Evolutionary conservation across 1,139 yeast species (phyloP), one percentile per base, ranked within the genome.

Genomic region (Suhomyces chickasaworum): DNA sequence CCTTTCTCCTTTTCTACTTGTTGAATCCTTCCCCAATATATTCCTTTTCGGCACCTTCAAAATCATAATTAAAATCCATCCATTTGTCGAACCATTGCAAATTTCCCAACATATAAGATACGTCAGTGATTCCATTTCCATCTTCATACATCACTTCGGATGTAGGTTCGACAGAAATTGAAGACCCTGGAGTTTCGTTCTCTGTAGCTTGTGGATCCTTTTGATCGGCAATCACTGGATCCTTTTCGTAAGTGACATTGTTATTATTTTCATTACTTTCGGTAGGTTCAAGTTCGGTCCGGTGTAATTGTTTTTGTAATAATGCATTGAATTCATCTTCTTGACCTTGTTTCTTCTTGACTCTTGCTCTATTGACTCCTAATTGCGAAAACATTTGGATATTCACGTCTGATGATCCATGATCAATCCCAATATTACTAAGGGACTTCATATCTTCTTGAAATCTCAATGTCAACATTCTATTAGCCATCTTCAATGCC

Each of bases 51-150:
- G 41, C 35, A 25, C 33, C 25, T 4, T 47, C 55, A n/a, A 55
- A 41, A 33, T 66, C 67, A 45, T 59, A 55, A 38, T 60, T 57
- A 44, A 66, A 63, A 45, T 69, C 74, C 31, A 70, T 55, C 78
- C 78, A 74, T 54, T 78, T 80, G 55, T 80, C 83, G 52, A 80
- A 80, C 85, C 85, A 80, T 51, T 72, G 77, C 45, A 80, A 58
- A 50, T 76, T 78, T 7, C 77, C 73, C 35, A 77, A 56, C 36
- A 77, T 56, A 31, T 21, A 20, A n/a, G 27, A 22, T 12, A 35
- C 18, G 9, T 35, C 32, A 13, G 29, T 35, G 16, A 23, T 21
- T 13, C 37, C 25, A 9, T 21, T 21, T 22, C 37, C 29, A n/a
- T 20, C 32, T 13, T 29, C 16, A 9, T 29, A 29, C 32, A 29